Conservation (phyloP, 176 grass and related monocot genomes). For the Oryza meyeriana region DNA sequence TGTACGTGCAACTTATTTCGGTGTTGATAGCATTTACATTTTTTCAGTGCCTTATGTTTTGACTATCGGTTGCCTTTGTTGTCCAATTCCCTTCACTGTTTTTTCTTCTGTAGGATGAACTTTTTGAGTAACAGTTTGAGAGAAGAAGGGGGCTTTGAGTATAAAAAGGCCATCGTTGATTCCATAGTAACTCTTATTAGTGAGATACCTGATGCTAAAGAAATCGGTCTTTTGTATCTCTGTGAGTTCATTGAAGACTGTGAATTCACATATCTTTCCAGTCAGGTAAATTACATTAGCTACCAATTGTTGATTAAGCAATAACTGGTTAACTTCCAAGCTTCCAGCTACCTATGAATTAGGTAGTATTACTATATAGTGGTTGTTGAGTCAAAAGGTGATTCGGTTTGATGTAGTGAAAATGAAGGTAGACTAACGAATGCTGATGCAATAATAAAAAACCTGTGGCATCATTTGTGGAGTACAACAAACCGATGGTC, state of each 20-base stretch:
- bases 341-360: conserved; percentile 7
- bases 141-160: conserved; percentile 98
- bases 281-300: conserved; percentile 60
- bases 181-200: conserved; percentile 88
- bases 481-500: background rate
- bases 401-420: background rate
- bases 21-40: background rate
- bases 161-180: conserved; percentile 98
- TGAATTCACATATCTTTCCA: conserved; percentile 97
- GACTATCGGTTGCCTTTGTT: background rate
- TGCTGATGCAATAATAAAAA: background rate
- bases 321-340: conserved; percentile 11
- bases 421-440: background rate
- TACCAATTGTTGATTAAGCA: conserved; percentile 3
- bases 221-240: conserved; percentile 85
- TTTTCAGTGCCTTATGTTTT: background rate
- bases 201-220: conserved; percentile 94
- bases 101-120: conserved; percentile 67
- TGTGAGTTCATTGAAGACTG: conserved; percentile 99
- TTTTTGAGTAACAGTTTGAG: conserved; percentile 96
- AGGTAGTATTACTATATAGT: background rate
- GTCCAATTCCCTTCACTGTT: background rate
- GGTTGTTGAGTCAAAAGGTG: background rate
- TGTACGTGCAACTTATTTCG: conserved; percentile 52
- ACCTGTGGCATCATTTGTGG: background rate